These are phyloP conservation scores for Lineolata rhizophorae DNA, from an alignment of 495 filamentous ascomycete species.

Conservation along the genomic window DNA sequence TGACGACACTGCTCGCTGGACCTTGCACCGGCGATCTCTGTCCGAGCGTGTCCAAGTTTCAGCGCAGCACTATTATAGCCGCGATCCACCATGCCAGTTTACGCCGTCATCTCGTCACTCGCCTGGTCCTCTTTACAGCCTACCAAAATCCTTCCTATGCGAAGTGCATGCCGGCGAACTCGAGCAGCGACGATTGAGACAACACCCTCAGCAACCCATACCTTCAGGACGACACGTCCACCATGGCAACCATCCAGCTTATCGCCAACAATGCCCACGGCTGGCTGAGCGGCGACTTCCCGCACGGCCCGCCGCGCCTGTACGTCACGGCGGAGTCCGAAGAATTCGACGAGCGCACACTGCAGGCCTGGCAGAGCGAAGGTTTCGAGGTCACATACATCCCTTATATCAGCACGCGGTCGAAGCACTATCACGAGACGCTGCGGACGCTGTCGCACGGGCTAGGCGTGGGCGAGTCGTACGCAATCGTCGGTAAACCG, in stretches of 20 bases:
- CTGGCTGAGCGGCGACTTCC: slow-evolving; percentile 12
- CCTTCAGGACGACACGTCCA: too few relatives aligned
- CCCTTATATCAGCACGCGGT: slow-evolving; percentile 28
- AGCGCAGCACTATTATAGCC: too few relatives aligned
- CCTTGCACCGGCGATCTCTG: too few relatives aligned
- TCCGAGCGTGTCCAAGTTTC: too few relatives aligned
- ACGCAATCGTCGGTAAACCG: slow-evolving; percentile 20
- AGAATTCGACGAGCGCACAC: slow-evolving; percentile 34
- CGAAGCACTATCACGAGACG: slow-evolving; percentile 28
- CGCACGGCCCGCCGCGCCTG: slow-evolving; percentile 26
- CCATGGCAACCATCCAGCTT: slow-evolving; percentile 12
- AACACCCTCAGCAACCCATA: too few relatives aligned
- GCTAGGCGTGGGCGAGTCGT: slow-evolving; percentile 17
- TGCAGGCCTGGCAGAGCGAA: slow-evolving; percentile 40
- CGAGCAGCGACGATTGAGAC: too few relatives aligned
- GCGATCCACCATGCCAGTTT: too few relatives aligned
- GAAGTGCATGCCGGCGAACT: too few relatives aligned
- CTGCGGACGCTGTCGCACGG: slow-evolving; percentile 19
- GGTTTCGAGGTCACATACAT: slow-evolving; percentile 44
- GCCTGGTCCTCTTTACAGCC: too few relatives aligned
- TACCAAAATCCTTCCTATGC: too few relatives aligned
- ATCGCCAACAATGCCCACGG: slow-evolving; percentile 10
- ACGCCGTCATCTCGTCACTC: too few relatives aligned
- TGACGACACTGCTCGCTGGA: too few relatives aligned
- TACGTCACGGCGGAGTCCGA: slow-evolving; percentile 38